Percentiles rank a stretch among this genome's conserved stretches.
These are phyloP conservation scores for Biscogniauxia mediterranea DNA, from an alignment of 2,329 filamentous ascomycete species.

Conservation along the genomic window DNA sequence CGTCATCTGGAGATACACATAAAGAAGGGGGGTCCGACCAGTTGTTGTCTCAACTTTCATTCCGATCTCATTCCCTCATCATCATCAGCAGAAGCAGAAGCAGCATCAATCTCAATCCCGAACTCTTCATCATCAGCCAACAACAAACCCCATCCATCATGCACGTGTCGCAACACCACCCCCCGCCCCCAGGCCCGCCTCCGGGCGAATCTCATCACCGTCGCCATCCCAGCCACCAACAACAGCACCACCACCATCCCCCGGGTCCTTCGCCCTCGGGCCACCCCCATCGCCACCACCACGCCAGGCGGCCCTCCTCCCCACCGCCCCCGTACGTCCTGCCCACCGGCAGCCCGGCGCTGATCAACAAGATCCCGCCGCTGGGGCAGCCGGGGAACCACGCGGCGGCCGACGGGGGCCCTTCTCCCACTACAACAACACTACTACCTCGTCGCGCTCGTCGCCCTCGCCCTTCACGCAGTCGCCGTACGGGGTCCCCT, in stretches of 20 bases:
- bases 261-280: not conserved
- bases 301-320: not conserved
- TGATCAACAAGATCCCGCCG: slow-evolving; percentile 3
- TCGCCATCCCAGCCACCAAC: not conserved
- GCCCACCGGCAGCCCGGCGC: not conserved
- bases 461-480: not conserved
- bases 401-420: not conserved
- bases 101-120: not conserved
- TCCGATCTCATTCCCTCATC: not conserved
- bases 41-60: not conserved
- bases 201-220: not conserved
- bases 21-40: not conserved
- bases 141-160: not conserved
- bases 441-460: too few species aligned
- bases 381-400: slow-evolving; percentile 4
- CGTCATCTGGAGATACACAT: not conserved
- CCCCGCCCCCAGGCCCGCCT: too few species aligned
- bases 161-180: not conserved
- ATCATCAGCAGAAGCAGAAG: too few species aligned
- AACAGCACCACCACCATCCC: not conserved
- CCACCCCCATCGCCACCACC: not conserved
- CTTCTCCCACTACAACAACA: too few species aligned
- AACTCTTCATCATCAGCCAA: not conserved
- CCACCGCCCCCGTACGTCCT: slow-evolving; percentile 5
- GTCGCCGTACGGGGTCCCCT: not conserved